These are phyloP conservation scores for Aspergillus clavatus DNA, from an alignment of 2,329 filamentous ascomycete species.

Conservation along the genomic window DNA sequence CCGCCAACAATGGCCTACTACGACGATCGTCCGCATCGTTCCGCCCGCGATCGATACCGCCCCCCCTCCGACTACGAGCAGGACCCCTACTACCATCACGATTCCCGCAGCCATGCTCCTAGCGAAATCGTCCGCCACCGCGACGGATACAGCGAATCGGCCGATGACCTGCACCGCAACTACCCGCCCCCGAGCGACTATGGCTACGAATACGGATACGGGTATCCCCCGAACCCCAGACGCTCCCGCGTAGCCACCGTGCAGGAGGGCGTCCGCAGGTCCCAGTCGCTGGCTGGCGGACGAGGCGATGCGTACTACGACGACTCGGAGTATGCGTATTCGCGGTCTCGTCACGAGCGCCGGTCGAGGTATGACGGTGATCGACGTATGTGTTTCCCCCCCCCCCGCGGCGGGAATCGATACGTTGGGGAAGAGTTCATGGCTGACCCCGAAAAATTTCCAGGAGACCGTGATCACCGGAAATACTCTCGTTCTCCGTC, in stretches of 20 bases:
- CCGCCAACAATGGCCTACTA: conserved; percentile 34
- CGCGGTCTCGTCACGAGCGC: conserved; percentile 36
- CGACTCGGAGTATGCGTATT: conserved; percentile 22
- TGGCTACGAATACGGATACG: conserved; percentile 39
- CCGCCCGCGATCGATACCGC: conserved; percentile 30
- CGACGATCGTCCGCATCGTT: conserved; percentile 28
- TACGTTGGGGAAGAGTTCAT: background rate
- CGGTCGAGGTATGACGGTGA: conserved; percentile 46
- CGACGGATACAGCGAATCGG: conserved; percentile 66
- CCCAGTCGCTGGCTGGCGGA: conserved; percentile 33
- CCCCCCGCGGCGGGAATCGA: too few species aligned
- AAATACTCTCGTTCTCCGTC: conserved; percentile 34
- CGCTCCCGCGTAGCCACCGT: conserved; percentile 25
- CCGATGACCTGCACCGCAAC: conserved; percentile 80
- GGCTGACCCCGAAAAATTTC: conserved; percentile 6
- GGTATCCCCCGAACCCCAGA: conserved; percentile 20
- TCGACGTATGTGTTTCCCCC: conserved; percentile 27
- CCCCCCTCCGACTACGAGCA: conserved; percentile 21
- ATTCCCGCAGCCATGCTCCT: conserved; percentile 12
- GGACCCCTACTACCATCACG: conserved; percentile 27
- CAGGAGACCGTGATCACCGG: conserved; percentile 31
- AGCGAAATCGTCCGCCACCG: conserved; percentile 20
- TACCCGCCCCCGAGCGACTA: conserved; percentile 63
- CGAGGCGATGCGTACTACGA: conserved; percentile 34
- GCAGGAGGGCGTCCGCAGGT: conserved; percentile 33